phyloP scores from a whole-genome alignment of 2,329 filamentous ascomycete species.

The Aureobasidium sp. region DNA sequence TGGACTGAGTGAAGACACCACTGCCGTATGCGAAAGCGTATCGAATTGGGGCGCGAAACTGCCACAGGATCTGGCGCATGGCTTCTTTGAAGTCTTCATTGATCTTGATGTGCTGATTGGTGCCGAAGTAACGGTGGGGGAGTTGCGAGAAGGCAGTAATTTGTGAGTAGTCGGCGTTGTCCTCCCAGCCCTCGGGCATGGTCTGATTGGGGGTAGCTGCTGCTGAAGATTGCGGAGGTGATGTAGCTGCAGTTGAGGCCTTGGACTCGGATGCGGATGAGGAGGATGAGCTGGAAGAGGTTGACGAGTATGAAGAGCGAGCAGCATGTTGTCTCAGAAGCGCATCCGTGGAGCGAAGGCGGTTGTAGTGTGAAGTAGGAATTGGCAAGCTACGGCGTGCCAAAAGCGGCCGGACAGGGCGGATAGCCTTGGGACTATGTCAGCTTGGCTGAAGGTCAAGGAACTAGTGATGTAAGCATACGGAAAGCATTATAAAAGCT shows the following conservation, averaged over 20 bases:
- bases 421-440: not conserved
- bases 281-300: not conserved
- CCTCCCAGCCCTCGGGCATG: constrained; percentile 59
- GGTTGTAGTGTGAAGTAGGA: not conserved
- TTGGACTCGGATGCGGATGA: not conserved
- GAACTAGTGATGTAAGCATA: not conserved
- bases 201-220: constrained; percentile 18
- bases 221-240: not conserved
- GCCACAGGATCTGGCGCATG: constrained; percentile 75
- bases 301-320: not conserved
- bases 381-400: not conserved
- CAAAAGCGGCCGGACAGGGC: not conserved
- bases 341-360: not conserved
- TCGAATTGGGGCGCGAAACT: constrained; percentile 85
- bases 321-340: not conserved
- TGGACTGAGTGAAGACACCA: constrained; percentile 79
- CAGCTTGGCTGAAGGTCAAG: not conserved
- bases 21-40: constrained; percentile 98
- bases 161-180: constrained; percentile 55
- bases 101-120: constrained; percentile 94
- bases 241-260: constrained; percentile 1
- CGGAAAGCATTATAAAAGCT: constrained; percentile 4
- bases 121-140: constrained; percentile 73
- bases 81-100: constrained; percentile 93
- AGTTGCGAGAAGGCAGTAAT: constrained; percentile 69